phyloP scores from a whole-genome alignment of 2,329 filamentous ascomycete species.

The Fusarium ramigenum region DNA sequence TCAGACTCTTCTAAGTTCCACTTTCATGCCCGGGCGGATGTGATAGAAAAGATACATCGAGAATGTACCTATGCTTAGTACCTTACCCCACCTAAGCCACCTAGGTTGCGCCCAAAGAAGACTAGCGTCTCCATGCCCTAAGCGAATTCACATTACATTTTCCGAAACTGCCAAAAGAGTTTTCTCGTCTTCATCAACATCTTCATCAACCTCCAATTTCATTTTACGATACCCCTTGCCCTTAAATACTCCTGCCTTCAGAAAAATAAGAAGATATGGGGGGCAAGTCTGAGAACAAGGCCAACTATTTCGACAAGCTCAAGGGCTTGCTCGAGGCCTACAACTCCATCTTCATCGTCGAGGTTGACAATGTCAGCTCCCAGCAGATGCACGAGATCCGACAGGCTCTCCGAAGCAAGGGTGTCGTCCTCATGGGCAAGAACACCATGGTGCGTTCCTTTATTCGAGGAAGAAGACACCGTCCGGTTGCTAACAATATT shows the following conservation, averaged over 20 bases:
- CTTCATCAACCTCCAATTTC: slow-evolving; percentile 39
- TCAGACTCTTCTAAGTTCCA: slow-evolving; percentile 33
- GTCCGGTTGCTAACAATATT: slow-evolving; percentile 25
- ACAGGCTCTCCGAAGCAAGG: slow-evolving; percentile 86
- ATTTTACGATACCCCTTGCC: slow-evolving; percentile 61
- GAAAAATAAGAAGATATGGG: slow-evolving; percentile 91
- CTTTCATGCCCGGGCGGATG: background rate
- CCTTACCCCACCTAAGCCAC: slow-evolving; percentile 9
- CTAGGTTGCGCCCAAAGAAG: slow-evolving; percentile 8
- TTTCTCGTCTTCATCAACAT: slow-evolving; percentile 15
- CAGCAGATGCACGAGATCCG: slow-evolving; percentile 99
- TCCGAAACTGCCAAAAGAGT: slow-evolving; percentile 20
- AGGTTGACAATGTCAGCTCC: slow-evolving; percentile 99
- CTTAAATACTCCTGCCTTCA: slow-evolving; percentile 99
- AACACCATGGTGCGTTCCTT: slow-evolving; percentile 89
- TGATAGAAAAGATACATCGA: slow-evolving; percentile 43
- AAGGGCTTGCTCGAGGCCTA: slow-evolving; percentile 96
- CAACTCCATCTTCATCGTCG: slow-evolving; percentile 96
- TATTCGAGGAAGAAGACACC: background rate
- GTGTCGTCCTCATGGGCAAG: slow-evolving; percentile 99
- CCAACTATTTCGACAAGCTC: slow-evolving; percentile 99
- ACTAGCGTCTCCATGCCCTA: slow-evolving; percentile 52
- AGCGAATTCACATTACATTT: slow-evolving; percentile 46
- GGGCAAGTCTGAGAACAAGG: slow-evolving; percentile 92
- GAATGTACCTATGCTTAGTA: slow-evolving; percentile 39